Evolutionary conservation across 1,139 yeast species (phyloP).

Genomic region (Scheffersomyces parashehatae): DNA sequence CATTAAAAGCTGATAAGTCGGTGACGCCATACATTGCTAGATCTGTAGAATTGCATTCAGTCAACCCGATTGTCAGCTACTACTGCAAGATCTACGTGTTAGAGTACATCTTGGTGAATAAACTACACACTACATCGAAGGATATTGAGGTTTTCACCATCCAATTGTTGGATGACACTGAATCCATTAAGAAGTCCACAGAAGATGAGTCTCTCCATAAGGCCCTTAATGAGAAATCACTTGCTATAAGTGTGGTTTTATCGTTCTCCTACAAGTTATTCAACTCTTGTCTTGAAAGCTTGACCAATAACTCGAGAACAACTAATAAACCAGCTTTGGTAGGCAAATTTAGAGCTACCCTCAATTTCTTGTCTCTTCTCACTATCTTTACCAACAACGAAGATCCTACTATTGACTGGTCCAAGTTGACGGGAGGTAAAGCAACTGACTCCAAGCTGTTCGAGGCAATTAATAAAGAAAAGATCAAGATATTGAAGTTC

Average conservation of each 20-base stretch:
- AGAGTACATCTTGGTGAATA: slow-evolving; percentile 60
- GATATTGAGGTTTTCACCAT: slow-evolving; percentile 61
- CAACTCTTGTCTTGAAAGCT: slow-evolving; percentile 42
- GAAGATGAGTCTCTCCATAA: slow-evolving; percentile 31
- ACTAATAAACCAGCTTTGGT: slow-evolving; percentile 28
- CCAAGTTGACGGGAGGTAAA: slow-evolving; percentile 34
- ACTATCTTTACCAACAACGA: slow-evolving; percentile 29
- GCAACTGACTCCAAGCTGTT: slow-evolving; percentile 27
- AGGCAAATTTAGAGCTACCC: slow-evolving; percentile 37
- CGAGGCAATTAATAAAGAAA: slow-evolving; percentile 30
- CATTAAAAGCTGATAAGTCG: slow-evolving; percentile 33
- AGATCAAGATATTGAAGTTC: slow-evolving; percentile 39
- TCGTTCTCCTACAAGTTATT: slow-evolving; percentile 64
- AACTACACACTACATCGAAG: slow-evolving; percentile 54
- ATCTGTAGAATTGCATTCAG: slow-evolving; percentile 49
- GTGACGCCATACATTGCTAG: slow-evolving; percentile 49
- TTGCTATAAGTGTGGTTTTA: slow-evolving; percentile 59
- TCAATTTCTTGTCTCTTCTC: slow-evolving; percentile 36
- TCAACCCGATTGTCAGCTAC: slow-evolving; percentile 58
- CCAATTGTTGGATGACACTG: slow-evolving; percentile 63
- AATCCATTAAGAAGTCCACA: slow-evolving; percentile 39
- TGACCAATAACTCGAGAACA: slow-evolving; percentile 25
- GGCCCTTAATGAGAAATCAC: slow-evolving; percentile 56
- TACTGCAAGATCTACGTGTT: slow-evolving; percentile 65
- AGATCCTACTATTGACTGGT: slow-evolving; percentile 30